Base-by-base conservation (phyloP, 2,329 filamentous ascomycete genomes). In the Zymoseptoria crescenta region DNA sequence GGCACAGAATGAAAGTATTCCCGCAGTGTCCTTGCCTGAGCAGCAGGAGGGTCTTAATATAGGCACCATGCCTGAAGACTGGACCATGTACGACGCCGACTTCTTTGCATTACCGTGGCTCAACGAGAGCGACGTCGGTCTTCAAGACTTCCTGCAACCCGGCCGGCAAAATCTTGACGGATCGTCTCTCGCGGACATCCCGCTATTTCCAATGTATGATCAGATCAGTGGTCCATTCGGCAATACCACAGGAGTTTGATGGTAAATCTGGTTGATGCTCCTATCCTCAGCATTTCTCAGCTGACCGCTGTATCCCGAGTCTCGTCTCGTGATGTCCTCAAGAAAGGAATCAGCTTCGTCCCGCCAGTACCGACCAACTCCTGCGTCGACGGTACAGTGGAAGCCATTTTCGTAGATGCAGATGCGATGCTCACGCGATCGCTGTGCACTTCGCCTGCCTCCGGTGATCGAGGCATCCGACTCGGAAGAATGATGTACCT, bases 281-380 rank as follows among this genome's bases (percentile, higher is more conserved):
- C 35, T 45, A 16, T n/a, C 13, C 13, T 45, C 5, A 6, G 13
- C 13, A 16, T 6, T 45, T 7, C 24, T 52, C 51, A 52, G 5
- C 51, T 29, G n/a, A 66, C 59, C 48, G 61, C 61, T 2, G 67
- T 62, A 19, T 67, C 65, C 45, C 57, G 59, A 20, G 80, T 82
- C 61, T 80, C 77, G 62, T 82, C 79, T 57, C 80, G 72, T 5
- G 79, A 80, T 54, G 78, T 75, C 60, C 78, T 79, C 58, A 83
- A 64, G 60, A 83, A 83, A 0, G 80, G 79, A 56, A 82, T 80
- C 60, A 82, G 65, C 59, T 74, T 77, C 0, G 80, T 82, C 0
- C 79, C 80, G n/a, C 79, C 80, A 0, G 79, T 82, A 0, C 80
- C 80, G 52, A 74, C 71, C 49, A 81, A 64, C 9, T 76, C 74